Percentiles rank a stretch among this genome's conserved stretches.
Evolutionary conservation across 2,329 filamentous ascomycete species (phyloP).

Genomic region (Xylariaceae sp.): DNA sequence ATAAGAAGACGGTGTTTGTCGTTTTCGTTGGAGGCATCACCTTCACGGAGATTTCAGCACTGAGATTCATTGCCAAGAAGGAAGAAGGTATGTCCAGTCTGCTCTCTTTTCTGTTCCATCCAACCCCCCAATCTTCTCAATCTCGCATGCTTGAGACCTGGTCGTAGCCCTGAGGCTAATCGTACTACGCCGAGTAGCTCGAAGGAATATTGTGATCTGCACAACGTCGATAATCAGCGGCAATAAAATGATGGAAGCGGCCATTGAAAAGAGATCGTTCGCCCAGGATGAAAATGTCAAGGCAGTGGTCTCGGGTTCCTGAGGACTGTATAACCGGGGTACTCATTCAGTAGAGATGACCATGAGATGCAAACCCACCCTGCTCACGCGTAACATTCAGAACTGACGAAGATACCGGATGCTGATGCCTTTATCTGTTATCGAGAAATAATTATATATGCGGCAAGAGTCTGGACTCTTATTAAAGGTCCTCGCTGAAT

Average conservation of each 20-base stretch:
- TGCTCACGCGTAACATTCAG: neutral
- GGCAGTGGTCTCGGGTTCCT: slow-evolving; percentile 13
- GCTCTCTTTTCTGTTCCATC: neutral
- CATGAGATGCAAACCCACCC: neutral
- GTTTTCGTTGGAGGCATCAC: slow-evolving; percentile 97
- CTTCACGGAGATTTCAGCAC: slow-evolving; percentile 89
- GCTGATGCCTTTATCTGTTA: too few relatives aligned
- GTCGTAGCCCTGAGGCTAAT: slow-evolving; percentile 11
- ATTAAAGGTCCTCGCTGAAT: too few relatives aligned
- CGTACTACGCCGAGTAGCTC: slow-evolving; percentile 41
- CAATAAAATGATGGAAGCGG: slow-evolving; percentile 81
- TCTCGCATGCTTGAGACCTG: slow-evolving; percentile 9
- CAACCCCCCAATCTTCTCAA: slow-evolving; percentile 3
- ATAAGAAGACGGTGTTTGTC: slow-evolving; percentile 85
- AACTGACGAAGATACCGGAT: too few relatives aligned
- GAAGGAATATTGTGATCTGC: slow-evolving; percentile 83
- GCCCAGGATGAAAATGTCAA: slow-evolving; percentile 37
- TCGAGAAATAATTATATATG: too few relatives aligned
- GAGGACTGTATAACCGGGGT: neutral
- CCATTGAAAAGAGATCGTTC: slow-evolving; percentile 68
- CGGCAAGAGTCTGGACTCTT: too few relatives aligned
- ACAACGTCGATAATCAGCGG: slow-evolving; percentile 90
- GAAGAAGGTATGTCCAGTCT: slow-evolving; percentile 58
- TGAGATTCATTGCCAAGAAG: slow-evolving; percentile 83
- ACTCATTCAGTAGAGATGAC: too few relatives aligned